Base-by-base conservation (phyloP, 2,329 filamentous ascomycete genomes). In the Pseudogymnoascus sp. region DNA sequence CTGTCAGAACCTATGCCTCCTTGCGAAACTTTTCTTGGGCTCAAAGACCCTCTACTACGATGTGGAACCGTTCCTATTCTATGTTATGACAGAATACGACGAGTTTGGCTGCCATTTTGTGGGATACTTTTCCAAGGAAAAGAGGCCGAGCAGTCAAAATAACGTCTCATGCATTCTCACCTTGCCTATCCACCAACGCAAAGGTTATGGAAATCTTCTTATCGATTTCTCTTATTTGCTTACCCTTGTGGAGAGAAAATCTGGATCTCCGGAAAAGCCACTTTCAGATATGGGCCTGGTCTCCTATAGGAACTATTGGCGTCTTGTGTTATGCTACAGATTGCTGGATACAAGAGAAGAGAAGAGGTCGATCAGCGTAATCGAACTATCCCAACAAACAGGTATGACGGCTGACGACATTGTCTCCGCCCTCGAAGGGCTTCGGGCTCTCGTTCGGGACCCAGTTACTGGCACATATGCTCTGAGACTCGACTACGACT, bases 41-140 rank as follows among this genome's bases (percentile, higher is more conserved):
- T 97, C 95, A 62, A 99, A 99, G 75, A 99, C 94, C 0, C 82
- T 97, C 3, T 97, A 97, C 78, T 97, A 97, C 76, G 93, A 97
- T 71, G 93, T 97, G 1, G 93, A 97, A 69, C 94, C 93, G 0
- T 97, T 97, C 74, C 77, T 97, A 5, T 97, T 97, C 78, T 97
- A 97, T 74, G 92, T 97, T 69, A 90, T 97, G 78, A 96, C 92
- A 67, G 94, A 96, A 70, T 93, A 92, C 69, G 90, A 97, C 71
- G 89, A 94, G 63, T 84, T 88, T 16, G 93, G 93, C 16, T 97
- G 94, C 72, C 94, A 97, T 73, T 94, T 99, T 69, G 93, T 97
- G 25, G 94, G 94, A n/a, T 99, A 99, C 73, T 99, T 99, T 71
- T 97, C 94, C 60, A 99, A 99, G 74, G 94, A 99, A 77, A 99